Evolutionary conservation across 345 rosid species (phyloP).

Genomic region (Noccaea caerulescens): DNA sequence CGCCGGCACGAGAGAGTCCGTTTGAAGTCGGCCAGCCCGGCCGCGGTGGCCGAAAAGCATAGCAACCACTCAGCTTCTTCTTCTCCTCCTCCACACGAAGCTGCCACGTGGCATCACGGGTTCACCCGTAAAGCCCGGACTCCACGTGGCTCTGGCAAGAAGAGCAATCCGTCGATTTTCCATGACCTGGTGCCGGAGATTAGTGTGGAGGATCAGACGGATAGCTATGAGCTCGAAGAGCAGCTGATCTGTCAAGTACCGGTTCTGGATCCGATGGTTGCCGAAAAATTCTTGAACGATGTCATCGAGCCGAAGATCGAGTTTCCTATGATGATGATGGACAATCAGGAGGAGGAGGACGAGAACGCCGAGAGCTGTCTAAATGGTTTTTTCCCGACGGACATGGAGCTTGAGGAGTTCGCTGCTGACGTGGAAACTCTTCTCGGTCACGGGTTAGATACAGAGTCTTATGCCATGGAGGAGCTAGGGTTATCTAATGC

Average conservation of each 20-base stretch:
- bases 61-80: constrained; percentile 24
- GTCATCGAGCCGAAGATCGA: constrained; percentile 36
- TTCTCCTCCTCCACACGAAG: constrained; percentile 38
- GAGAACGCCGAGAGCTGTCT: constrained; percentile 43
- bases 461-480: constrained; percentile 71
- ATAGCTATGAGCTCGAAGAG: constrained; percentile 59
- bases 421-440: constrained; percentile 87
- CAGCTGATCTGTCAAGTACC: constrained; percentile 91
- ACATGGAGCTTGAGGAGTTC: constrained; percentile 83
- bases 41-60: constrained; percentile 12
- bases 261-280: constrained; percentile 61
- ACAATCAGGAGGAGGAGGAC: constrained; percentile 29
- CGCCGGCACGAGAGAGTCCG: constrained; percentile 85
- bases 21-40: constrained; percentile 52
- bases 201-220: constrained; percentile 65
- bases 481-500: constrained; percentile 57
- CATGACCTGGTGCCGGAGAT: constrained; percentile 75
- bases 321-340: constrained; percentile 28
- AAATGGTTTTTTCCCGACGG: constrained; percentile 68
- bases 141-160: constrained; percentile 58
- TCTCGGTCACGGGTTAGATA: constrained; percentile 74
- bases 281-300: constrained; percentile 52
- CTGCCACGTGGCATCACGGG: constrained; percentile 71
- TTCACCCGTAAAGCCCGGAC: constrained; percentile 86
- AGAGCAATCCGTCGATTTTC: constrained; percentile 22